Base-by-base conservation (phyloP, 139 green algal genomes). In the Volvox reticuliferus region DNA sequence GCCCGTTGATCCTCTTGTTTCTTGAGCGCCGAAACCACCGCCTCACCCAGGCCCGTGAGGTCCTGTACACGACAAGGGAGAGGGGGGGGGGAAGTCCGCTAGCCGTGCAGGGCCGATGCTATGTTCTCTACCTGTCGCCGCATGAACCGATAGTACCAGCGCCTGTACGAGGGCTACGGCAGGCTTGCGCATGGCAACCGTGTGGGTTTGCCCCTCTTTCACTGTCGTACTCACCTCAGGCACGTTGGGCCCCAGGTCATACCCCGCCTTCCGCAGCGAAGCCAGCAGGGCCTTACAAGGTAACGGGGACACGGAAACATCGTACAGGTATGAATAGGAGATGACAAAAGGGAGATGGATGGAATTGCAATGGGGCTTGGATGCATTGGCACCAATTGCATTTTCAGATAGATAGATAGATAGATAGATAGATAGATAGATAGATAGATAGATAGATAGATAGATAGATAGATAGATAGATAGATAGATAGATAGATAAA, bases 221-320 rank as follows among this genome's bases (percentile, higher is more conserved):
- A 30, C 95, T 18, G 69, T 63, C 44, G 67, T 24, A 35, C 67
- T 19, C 67, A 89, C 83, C 83, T 80, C 67, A 28, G 83, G 83
- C 33, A 95, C 13, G 1, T 95, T 86, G 0, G 76, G 61, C 9
- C 97, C 97, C 69, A 99, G 79, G 85, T 99, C 94, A 75, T 99
- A 99, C 0, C 97, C 98, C 92, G 95, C 93, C 28, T 37, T 81
- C 86, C 68, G 75, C 33, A 91, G 80, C 12, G 36, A 61, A 37
- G 61, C 81, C 87, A 91, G 71, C 22, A 87, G 63, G 37, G 89
- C 44, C 55, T 94, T 55, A 55, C 44, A 5, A 55, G 44, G 9
- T 55, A 55, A 35, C 26, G 18, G 21, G 24, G 36, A 16, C 26
- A 35, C 20, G 32, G 32, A 19, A 20, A 81, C 19, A 24, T 26